Percentiles rank a stretch among this genome's conserved stretches.
Evolutionary conservation across 495 filamentous ascomycete species (phyloP).

Genomic region (Elaphomyces granulatus): DNA sequence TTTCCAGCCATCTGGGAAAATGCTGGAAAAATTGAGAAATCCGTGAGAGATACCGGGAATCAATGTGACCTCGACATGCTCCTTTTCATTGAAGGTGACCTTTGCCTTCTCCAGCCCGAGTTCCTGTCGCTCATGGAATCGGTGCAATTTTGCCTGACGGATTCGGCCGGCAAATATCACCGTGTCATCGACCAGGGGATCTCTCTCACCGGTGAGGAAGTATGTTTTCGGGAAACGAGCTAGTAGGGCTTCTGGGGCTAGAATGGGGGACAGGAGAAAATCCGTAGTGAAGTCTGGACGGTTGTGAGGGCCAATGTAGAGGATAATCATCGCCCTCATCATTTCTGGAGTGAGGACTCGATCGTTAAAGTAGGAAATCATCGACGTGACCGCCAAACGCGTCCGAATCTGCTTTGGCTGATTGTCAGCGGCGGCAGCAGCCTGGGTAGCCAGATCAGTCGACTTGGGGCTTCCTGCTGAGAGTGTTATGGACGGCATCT

Average conservation of each 20-base stretch:
- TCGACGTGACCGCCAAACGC: constrained; percentile 78
- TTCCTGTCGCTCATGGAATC: constrained; percentile 45
- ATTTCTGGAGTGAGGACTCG: constrained; percentile 91
- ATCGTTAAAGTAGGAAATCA: constrained; percentile 96
- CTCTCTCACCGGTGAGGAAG: constrained; percentile 86
- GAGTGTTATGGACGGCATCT: constrained; percentile 16
- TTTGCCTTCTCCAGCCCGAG: constrained; percentile 40
- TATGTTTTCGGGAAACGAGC: constrained; percentile 80
- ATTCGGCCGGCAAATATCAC: constrained; percentile 86
- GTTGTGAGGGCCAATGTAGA: constrained; percentile 89
- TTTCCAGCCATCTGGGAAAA: constrained; percentile 79
- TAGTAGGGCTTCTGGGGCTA: constrained; percentile 73
- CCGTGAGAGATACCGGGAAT: constrained; percentile 85
- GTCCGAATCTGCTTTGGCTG: constrained; percentile 61
- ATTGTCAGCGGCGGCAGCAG: constrained; percentile 30
- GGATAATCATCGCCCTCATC: constrained; percentile 98
- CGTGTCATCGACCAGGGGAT: constrained; percentile 92
- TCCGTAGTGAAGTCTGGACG: constrained; percentile 87
- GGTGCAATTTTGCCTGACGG: constrained; percentile 62
- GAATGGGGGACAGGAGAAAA: constrained; percentile 74
- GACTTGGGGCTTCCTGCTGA: constrained; percentile 13
- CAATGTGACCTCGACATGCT: constrained; percentile 65
- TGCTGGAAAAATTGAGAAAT: constrained; percentile 74
- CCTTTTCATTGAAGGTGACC: constrained; percentile 53
- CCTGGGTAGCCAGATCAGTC: constrained; percentile 16